These are phyloP conservation scores for Pythium brachiatum DNA, from an alignment of 352 stramenopile genomes.

Conservation along the genomic window DNA sequence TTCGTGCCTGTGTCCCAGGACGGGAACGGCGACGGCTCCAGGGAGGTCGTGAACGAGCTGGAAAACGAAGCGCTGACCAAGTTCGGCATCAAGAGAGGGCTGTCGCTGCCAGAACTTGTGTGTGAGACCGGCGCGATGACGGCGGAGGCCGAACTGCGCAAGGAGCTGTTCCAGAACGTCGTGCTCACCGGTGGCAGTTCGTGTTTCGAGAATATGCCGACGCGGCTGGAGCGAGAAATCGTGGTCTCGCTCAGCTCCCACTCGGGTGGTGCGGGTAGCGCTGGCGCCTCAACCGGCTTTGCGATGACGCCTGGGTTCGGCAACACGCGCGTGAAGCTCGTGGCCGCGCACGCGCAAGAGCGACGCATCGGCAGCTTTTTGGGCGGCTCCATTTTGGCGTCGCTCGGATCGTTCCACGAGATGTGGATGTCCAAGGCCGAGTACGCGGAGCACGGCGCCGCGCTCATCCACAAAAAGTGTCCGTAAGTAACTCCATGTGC, in stretches of 20 bases:
- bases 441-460: constrained; percentile 96
- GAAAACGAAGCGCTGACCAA: constrained; percentile 4
- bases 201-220: constrained; percentile 80
- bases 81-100: constrained; percentile 27
- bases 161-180: constrained; percentile 83
- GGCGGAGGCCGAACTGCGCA: constrained; percentile 70
- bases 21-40: neutral
- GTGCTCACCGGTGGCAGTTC: constrained; percentile 73
- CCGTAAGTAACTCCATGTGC: constrained; percentile 27
- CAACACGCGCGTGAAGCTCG: constrained; percentile 66
- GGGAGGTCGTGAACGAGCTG: constrained; percentile 11
- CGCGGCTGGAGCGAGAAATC: constrained; percentile 70
- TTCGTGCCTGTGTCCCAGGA: constrained; percentile 38
- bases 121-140: constrained; percentile 59
- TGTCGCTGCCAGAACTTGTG: constrained; percentile 62
- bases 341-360: constrained; percentile 64
- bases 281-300: constrained; percentile 12
- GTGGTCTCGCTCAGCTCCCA: constrained; percentile 44
- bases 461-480: constrained; percentile 98
- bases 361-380: constrained; percentile 78
- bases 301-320: constrained; percentile 21
- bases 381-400: constrained; percentile 96
- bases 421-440: constrained; percentile 99
- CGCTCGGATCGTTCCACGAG: constrained; percentile 97
- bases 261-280: constrained; percentile 20